Evolutionary conservation across 164 flowering plant species (phyloP), one percentile per base, ranked within the genome.

Genomic region (Vitis rupestris): DNA sequence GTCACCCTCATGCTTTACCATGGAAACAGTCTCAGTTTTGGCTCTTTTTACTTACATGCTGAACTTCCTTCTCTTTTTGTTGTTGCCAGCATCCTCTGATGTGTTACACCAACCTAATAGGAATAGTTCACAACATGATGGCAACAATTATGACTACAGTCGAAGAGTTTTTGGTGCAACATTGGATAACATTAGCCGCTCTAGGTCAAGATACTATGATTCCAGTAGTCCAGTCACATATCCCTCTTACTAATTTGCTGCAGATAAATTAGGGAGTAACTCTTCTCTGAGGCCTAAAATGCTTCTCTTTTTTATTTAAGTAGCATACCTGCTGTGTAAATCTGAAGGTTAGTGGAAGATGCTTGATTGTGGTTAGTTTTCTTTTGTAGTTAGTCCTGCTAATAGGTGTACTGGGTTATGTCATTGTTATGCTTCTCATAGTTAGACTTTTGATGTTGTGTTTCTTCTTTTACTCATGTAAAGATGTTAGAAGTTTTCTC

Each of bases 151-250:
- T 66, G 85, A 82, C 66, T 82, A 80, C 75, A 80, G 82, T 73
- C 84, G 82, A 62, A 77, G 89, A 72, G 79, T 68, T 49, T 74
- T 78, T 56, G 85, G 87, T 68, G 62, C 82, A 61, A 50, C 85
- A 27, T 50, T 75, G 76, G 86, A 83, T 76, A 78, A 78, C 69
- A 73, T 70, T 73, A 74, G 65, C 69, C 80, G 74, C 61, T 16
- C 75, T 82, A 81, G 86, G 70, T 81, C 81, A 47, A 77, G 87
- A 60, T 86, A 82, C 15, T 74, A 80, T 75, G 86, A 82, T 27
- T 37, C 64, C 14, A 78, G 74, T 66, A 50, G 72, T 62, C 74
- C 80, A 63, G 47, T 74, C 31, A 10, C 74, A 11, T 81, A 79
- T 65, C 73, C 77, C 7, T 70, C 73, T 37, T 73, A 72, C 68